Percentiles rank a stretch among this genome's conserved stretches.
Evolutionary conservation across 169 alveolate species (phyloP).

Genomic region (Cryptosporidium bovis): DNA sequence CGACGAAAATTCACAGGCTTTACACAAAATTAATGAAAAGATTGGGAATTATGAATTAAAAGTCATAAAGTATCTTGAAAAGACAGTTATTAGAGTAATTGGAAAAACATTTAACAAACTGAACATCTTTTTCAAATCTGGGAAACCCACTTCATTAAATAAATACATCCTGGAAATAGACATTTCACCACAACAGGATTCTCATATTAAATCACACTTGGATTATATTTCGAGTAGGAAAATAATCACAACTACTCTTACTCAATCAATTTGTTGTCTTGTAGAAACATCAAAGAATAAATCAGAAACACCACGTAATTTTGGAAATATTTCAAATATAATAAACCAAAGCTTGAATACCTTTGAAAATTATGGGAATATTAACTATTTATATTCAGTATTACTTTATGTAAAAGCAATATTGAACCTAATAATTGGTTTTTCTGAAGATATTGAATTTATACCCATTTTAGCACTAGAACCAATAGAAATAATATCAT

Average conservation of each 20-base stretch:
- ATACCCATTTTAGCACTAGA: constrained; percentile 34
- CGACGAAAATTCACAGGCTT: neutral
- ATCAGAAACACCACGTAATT: neutral
- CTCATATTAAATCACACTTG: constrained; percentile 43
- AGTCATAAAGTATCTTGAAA: constrained; percentile 4
- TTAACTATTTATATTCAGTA: constrained; percentile 25
- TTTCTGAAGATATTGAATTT: neutral
- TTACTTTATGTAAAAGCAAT: constrained; percentile 28
- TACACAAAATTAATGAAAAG: neutral
- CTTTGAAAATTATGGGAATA: neutral
- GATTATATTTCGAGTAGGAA: constrained; percentile 19
- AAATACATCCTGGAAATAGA: constrained; percentile 62
- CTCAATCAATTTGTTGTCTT: constrained; percentile 36
- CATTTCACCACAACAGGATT: constrained; percentile 17
- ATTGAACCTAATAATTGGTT: neutral
- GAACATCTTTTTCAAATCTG: constrained; percentile 22
- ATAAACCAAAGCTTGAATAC: constrained; percentile 40
- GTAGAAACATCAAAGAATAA: constrained; percentile 4
- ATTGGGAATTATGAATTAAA: neutral
- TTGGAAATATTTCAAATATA: constrained; percentile 6
- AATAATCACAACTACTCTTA: constrained; percentile 22
- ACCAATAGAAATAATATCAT: constrained; percentile 57
- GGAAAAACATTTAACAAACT: constrained; percentile 9
- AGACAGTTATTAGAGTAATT: neutral
- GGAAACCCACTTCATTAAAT: constrained; percentile 15